Conservation (phyloP, 306 rosid species). For the Ochetophila trinervis region DNA sequence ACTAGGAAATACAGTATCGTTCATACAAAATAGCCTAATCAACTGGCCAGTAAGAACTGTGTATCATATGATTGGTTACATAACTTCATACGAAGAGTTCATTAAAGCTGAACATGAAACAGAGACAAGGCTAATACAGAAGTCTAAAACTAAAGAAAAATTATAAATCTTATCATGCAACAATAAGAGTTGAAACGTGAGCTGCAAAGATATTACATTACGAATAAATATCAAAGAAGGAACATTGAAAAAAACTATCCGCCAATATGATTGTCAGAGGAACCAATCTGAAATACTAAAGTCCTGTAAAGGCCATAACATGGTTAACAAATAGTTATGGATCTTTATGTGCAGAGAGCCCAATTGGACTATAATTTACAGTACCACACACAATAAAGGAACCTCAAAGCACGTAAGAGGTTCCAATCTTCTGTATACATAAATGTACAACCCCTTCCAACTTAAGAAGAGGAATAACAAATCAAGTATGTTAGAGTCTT, state of each 20-base stretch:
- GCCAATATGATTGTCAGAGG: constrained; percentile 35
- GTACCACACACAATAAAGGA: constrained; percentile 59
- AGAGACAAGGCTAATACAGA: too few species aligned
- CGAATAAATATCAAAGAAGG: constrained; percentile 16
- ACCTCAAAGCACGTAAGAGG: constrained; percentile 55
- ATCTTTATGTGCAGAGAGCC: constrained; percentile 47
- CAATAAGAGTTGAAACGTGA: constrained; percentile 12
- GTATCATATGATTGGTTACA: background rate
- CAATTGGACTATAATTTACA: constrained; percentile 56
- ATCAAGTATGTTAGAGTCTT: constrained; percentile 56
- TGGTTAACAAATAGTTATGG: constrained; percentile 42
- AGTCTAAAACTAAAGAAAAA: background rate
- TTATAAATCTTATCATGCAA: constrained; percentile 1
- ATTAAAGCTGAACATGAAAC: too few species aligned
- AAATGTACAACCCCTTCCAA: constrained; percentile 85
- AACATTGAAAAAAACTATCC: constrained; percentile 22
- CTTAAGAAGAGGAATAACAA: constrained; percentile 24
- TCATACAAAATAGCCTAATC: background rate
- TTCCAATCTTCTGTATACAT: constrained; percentile 79
- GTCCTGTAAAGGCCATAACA: constrained; percentile 32
- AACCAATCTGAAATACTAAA: constrained; percentile 33
- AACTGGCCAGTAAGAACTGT: background rate
- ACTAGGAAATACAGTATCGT: background rate
- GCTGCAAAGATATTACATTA: constrained; percentile 34
- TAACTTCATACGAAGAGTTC: too few species aligned